Evolutionary conservation across 768 basidiomycete genomes (phyloP).

Genomic region (Leccinum subgranulosum): DNA sequence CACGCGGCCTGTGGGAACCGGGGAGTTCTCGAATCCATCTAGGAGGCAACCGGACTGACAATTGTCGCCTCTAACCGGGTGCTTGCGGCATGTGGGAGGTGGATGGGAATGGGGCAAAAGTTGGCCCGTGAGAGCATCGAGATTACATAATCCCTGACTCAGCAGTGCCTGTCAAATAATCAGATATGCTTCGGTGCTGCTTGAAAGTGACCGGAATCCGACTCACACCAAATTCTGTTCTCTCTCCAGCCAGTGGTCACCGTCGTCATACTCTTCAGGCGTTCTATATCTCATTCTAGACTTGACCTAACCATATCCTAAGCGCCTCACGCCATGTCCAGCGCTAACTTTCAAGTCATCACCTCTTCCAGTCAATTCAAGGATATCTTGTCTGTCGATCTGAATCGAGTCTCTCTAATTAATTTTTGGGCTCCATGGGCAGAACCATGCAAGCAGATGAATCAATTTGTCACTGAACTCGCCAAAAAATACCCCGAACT

Average conservation of each 20-base stretch:
- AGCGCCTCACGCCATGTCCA: constrained; percentile 17
- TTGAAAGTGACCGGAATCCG: background rate
- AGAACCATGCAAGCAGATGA: constrained; percentile 87
- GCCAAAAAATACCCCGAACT: constrained; percentile 66
- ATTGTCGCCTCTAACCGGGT: background rate
- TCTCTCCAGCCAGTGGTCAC: background rate
- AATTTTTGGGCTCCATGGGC: constrained; percentile 97
- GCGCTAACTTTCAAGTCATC: constrained; percentile 45
- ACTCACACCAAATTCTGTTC: background rate
- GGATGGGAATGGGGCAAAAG: background rate
- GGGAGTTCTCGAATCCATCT: no score
- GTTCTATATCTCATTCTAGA: background rate
- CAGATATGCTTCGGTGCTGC: background rate
- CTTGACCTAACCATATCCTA: background rate
- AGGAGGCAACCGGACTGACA: background rate
- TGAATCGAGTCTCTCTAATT: constrained; percentile 78
- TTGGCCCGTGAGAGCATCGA: background rate
- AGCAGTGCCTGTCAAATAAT: background rate
- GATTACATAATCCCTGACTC: background rate
- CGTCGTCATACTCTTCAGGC: background rate
- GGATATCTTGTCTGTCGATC: constrained; percentile 66
- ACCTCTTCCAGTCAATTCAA: constrained; percentile 72
- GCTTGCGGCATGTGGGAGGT: no score
- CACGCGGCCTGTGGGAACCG: no score
- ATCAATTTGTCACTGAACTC: constrained; percentile 69